These are phyloP conservation scores for Leccinum uliginosum DNA, from an alignment of 768 basidiomycete species.

Conservation along the genomic window DNA sequence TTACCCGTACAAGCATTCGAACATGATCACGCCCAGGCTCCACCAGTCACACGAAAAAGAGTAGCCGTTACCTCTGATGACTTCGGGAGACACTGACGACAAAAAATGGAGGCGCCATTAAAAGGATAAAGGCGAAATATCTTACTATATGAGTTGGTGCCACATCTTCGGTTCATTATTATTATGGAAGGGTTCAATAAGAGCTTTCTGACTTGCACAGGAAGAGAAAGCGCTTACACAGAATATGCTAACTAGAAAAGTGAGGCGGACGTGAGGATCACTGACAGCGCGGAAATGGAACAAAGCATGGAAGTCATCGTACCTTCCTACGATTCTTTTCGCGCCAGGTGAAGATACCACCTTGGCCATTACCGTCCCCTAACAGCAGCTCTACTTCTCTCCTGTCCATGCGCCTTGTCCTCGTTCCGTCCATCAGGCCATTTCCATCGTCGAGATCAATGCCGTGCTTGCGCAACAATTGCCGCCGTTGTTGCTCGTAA, in stretches of 20 bases:
- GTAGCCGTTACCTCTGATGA: constrained; percentile 89
- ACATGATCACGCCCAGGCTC: constrained; percentile 97
- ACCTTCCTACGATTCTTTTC: constrained; percentile 92
- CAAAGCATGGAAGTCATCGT: constrained; percentile 29
- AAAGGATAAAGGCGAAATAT: constrained; percentile 26
- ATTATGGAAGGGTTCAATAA: constrained; percentile 27
- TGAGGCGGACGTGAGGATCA: constrained; percentile 21
- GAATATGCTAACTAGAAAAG: constrained; percentile 73
- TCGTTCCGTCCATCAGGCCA: constrained; percentile 59
- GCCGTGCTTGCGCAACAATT: constrained; percentile 87
- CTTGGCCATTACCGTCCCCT: constrained; percentile 76
- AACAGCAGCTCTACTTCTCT: constrained; percentile 80
- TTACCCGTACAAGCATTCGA: constrained; percentile 89
- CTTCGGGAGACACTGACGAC: constrained; percentile 78
- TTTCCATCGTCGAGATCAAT: constrained; percentile 86
- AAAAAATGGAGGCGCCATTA: constrained; percentile 24
- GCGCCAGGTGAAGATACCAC: constrained; percentile 91
- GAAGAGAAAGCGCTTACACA: constrained; percentile 53
- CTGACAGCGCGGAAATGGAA: constrained; percentile 26
- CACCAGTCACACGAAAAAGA: constrained; percentile 97
- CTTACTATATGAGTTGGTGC: constrained; percentile 84
- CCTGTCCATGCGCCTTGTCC: constrained; percentile 75
- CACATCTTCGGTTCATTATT: constrained; percentile 53
- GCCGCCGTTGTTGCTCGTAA: constrained; percentile 90
- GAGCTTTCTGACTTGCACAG: constrained; percentile 7